A percentile compares a stretch with the other conserved stretches of the same genome.
Evolutionary conservation across 331 rosid species (phyloP).

Genomic region (Quercus tomentella): DNA sequence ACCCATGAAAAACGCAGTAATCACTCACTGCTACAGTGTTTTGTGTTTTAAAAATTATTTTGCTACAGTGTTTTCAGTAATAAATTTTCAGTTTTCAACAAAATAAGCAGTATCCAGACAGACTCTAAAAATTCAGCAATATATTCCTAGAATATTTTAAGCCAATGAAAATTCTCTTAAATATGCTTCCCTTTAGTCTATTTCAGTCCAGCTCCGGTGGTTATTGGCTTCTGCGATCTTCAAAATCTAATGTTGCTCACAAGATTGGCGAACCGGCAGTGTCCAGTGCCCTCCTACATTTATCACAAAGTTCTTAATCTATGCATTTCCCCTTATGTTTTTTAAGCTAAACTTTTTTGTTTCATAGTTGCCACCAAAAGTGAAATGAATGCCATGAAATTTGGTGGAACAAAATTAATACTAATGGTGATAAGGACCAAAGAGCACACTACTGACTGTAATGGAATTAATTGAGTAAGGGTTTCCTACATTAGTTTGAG

Average conservation of each 20-base stretch:
- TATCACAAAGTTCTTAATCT: background rate
- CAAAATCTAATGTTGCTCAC: background rate
- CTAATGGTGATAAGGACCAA: too few species aligned
- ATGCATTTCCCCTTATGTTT: background rate
- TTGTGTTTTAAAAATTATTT: too few species aligned
- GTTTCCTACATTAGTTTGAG: too few species aligned
- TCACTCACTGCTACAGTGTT: too few species aligned
- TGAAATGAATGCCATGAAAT: background rate
- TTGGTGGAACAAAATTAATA: background rate
- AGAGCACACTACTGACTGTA: too few species aligned
- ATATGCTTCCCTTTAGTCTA: too few species aligned
- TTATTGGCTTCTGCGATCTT: background rate
- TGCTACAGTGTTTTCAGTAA: accelerated
- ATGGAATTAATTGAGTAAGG: too few species aligned
- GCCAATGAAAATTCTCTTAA: background rate
- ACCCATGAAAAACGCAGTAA: too few species aligned
- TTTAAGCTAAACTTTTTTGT: background rate
- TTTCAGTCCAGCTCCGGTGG: too few species aligned
- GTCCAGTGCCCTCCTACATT: too few species aligned
- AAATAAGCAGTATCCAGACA: background rate
- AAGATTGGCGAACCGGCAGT: background rate
- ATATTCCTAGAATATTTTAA: background rate
- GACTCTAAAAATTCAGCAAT: background rate
- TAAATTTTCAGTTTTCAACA: too few species aligned
- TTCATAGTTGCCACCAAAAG: background rate